phyloP scores from a whole-genome alignment of 2,329 filamentous ascomycete genomes.

The Talaromyces sp. region DNA sequence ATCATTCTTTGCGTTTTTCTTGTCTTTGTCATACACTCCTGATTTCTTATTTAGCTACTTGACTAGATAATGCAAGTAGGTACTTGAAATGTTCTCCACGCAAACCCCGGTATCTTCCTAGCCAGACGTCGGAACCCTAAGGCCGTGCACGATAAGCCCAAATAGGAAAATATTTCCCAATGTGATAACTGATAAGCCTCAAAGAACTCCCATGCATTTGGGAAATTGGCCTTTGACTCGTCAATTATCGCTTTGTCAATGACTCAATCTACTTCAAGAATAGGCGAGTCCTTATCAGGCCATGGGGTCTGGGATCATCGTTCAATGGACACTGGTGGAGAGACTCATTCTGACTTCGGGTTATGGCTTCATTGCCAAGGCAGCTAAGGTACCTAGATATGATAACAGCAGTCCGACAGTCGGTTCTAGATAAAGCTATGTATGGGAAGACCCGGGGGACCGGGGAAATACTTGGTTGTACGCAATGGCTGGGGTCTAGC shows the following conservation, averaged over 20 bases:
- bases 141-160: not conserved
- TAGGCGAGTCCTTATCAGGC: slow-evolving; percentile 5
- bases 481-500: not conserved
- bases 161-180: slow-evolving; percentile 10
- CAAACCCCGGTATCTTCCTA: not conserved
- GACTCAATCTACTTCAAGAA: not conserved
- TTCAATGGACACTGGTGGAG: not conserved
- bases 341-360: not conserved
- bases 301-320: not conserved
- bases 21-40: no score
- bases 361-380: slow-evolving; percentile 2
- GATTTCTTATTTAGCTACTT: no score
- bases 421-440: not conserved
- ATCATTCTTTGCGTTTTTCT: not conserved
- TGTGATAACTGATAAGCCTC: not conserved
- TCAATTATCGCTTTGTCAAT: not conserved
- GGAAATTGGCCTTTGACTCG: not conserved
- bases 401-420: not conserved
- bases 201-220: not conserved
- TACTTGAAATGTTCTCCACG: not conserved
- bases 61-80: no score
- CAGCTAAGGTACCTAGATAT: not conserved
- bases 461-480: not conserved
- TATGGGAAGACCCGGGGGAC: no score
- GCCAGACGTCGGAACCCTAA: not conserved